Evolutionary conservation across 768 basidiomycete species (phyloP).

Genomic region (Lanmaoa rubissima): DNA sequence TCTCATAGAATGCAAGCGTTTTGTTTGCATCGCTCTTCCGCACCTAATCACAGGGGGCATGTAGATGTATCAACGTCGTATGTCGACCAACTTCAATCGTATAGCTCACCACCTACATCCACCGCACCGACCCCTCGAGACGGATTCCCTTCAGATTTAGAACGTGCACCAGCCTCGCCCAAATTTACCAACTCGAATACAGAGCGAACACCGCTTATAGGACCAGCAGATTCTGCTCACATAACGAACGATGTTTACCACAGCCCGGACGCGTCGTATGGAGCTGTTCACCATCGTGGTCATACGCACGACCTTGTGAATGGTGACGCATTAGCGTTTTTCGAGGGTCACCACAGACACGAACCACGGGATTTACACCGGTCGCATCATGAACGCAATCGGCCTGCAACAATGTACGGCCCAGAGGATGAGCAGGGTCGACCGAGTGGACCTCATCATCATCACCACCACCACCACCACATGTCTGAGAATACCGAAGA

Average conservation of each 20-base stretch:
- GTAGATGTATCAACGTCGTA: constrained; percentile 75
- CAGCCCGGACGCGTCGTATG: constrained; percentile 17
- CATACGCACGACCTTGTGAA: neutral
- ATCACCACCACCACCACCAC: constrained; percentile 16
- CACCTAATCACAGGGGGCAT: neutral
- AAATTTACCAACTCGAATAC: constrained; percentile 4
- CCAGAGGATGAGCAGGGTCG: constrained; percentile 6
- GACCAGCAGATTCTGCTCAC: neutral
- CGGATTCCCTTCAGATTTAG: constrained; percentile 17
- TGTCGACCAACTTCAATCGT: constrained; percentile 67
- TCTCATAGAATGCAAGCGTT: constrained; percentile 69
- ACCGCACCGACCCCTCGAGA: constrained; percentile 29
- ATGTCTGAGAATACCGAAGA: constrained; percentile 3
- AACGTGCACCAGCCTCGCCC: neutral
- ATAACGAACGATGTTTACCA: neutral
- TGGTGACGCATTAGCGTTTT: constrained; percentile 16
- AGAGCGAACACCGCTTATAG: constrained; percentile 23
- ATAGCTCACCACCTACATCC: constrained; percentile 51
- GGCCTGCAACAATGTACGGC: constrained; percentile 23
- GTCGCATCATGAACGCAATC: constrained; percentile 30
- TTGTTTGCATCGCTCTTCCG: neutral
- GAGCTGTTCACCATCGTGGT: constrained; percentile 4
- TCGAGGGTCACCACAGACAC: constrained; percentile 37
- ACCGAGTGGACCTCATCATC: constrained; percentile 1
- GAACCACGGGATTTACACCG: constrained; percentile 29